phyloP scores from a whole-genome alignment of 495 filamentous ascomycete genomes.

The Umbilicaria muhlenbergii region DNA sequence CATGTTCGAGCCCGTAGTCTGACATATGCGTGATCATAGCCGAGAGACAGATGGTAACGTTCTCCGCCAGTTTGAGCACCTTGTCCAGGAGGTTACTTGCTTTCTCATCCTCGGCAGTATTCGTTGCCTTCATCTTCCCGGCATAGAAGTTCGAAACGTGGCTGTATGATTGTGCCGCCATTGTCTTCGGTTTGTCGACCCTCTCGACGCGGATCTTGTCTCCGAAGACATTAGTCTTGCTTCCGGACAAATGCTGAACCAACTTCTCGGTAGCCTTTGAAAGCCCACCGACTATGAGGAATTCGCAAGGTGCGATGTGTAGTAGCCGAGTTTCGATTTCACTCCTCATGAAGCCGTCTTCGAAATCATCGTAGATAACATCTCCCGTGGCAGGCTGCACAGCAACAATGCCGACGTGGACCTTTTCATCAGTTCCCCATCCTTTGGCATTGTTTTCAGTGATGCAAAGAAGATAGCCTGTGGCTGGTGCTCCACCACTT shows the following conservation, averaged over 20 bases:
- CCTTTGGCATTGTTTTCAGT: slow-evolving; percentile 80
- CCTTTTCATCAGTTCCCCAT: slow-evolving; percentile 80
- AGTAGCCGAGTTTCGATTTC: slow-evolving; percentile 90
- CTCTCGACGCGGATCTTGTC: slow-evolving; percentile 76
- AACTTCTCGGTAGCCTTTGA: slow-evolving; percentile 91
- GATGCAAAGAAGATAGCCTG: slow-evolving; percentile 84
- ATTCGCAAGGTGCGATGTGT: slow-evolving; percentile 91
- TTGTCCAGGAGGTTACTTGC: slow-evolving; percentile 59
- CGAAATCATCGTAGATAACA: slow-evolving; percentile 91
- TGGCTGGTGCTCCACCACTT: slow-evolving; percentile 44
- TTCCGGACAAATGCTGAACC: slow-evolving; percentile 75
- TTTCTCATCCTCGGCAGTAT: slow-evolving; percentile 27
- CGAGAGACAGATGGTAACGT: slow-evolving; percentile 82
- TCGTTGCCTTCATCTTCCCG: slow-evolving; percentile 55
- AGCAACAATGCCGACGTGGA: slow-evolving; percentile 81
- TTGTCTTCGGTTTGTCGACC: slow-evolving; percentile 60
- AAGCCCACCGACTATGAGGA: slow-evolving; percentile 85
- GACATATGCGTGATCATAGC: slow-evolving; percentile 92
- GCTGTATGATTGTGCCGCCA: slow-evolving; percentile 68
- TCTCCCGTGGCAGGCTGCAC: slow-evolving; percentile 94
- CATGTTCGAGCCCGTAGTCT: slow-evolving; percentile 88
- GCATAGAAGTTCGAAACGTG: slow-evolving; percentile 94
- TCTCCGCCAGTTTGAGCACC: slow-evolving; percentile 68
- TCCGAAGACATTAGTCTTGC: slow-evolving; percentile 82
- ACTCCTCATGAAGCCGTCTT: slow-evolving; percentile 95